Evolutionary conservation across 2,329 filamentous ascomycete genomes (phyloP).

Genomic region (Phaeophleospora eucalypticola): DNA sequence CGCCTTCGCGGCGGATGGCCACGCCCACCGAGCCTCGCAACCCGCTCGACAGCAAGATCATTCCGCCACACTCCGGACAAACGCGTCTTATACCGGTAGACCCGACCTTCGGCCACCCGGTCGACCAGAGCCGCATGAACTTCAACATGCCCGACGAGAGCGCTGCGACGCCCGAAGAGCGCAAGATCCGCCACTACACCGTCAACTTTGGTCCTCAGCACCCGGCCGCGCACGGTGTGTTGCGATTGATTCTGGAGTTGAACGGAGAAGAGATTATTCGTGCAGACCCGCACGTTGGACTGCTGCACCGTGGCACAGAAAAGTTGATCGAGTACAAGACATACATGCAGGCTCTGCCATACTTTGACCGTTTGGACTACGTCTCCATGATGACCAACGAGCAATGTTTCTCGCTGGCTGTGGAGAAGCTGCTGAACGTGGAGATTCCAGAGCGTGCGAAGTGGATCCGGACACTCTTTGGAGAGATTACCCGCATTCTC

Average conservation of each 20-base stretch:
- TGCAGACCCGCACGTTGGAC: conserved; percentile 91
- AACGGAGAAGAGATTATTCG: conserved; percentile 97
- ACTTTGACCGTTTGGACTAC: conserved; percentile 98
- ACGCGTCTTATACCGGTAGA: conserved; percentile 65
- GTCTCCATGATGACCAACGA: conserved; percentile 99
- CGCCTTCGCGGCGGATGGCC: conserved; percentile 60
- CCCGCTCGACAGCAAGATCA: conserved; percentile 6
- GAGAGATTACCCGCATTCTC: conserved; percentile 85
- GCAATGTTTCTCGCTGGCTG: conserved; percentile 91
- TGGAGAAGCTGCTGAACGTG: conserved; percentile 96
- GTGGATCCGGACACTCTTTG: conserved; percentile 94
- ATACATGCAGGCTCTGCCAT: conserved; percentile 94
- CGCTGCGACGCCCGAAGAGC: conserved; percentile 51
- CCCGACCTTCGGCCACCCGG: conserved; percentile 55
- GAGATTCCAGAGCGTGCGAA: conserved; percentile 95
- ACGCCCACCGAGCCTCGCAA: conserved; percentile 41
- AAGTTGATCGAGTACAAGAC: conserved; percentile 99
- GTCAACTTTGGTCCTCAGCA: conserved; percentile 99
- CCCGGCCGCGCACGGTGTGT: conserved; percentile 94
- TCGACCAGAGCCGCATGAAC: conserved; percentile 42
- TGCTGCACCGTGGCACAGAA: conserved; percentile 95
- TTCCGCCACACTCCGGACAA: conserved; percentile 39
- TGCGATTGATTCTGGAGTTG: conserved; percentile 94
- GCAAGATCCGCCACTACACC: conserved; percentile 97
- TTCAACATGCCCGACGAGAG: conserved; percentile 43